Base-by-base conservation (phyloP, 208 protist species). In the Trypanosoma lewisi region DNA sequence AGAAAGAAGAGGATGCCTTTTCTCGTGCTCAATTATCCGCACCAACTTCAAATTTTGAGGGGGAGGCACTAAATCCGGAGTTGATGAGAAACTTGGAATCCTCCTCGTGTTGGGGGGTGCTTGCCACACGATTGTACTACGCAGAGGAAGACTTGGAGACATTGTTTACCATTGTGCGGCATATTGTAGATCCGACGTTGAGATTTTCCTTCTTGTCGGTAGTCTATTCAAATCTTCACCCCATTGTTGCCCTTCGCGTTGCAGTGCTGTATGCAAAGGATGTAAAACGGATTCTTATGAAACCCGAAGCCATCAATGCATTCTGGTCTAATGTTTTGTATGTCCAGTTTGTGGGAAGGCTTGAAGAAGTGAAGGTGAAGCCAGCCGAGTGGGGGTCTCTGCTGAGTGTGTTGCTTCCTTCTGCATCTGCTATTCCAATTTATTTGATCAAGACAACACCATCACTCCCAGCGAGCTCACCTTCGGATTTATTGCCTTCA, bases 281-380 rank as follows among this genome's bases (percentile, higher is more conserved):
- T 39, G 83, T 75, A 8, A 67, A 63, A 1, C 59, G 63, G 36
- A 81, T 93, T 42, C 55, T 93, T 8, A 63, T 53, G 42, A 70
- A 59, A 8, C 34, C 77, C 0, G 78, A 85, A 31, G 78, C 73
- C 60, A 76, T 73, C 48, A 90, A 86, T 64, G 83, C 87, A n/a
- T 85, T 93, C 70, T 93, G 87, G 87, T 77, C 72, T 17, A 88
- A 85, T 62, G 55, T 93, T 31, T 63, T 93, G 23, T 93, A 89
- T 70, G 76, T 79, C 2, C 83, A 85, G 59, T 93, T 78, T 66
- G 78, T 74, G 0, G 72, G 66, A 17, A 67, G 73, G 49, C 67
- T 93, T 41, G 75, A 88, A 50, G 76, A 82, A 33, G 56, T 83
- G 7, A 45, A 57, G 36, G 67, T 78, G 23, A 66, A 68, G 25